These are phyloP conservation scores for Boletus semigastroideus DNA, from an alignment of 1,284 basidiomycete species.

Conservation along the genomic window DNA sequence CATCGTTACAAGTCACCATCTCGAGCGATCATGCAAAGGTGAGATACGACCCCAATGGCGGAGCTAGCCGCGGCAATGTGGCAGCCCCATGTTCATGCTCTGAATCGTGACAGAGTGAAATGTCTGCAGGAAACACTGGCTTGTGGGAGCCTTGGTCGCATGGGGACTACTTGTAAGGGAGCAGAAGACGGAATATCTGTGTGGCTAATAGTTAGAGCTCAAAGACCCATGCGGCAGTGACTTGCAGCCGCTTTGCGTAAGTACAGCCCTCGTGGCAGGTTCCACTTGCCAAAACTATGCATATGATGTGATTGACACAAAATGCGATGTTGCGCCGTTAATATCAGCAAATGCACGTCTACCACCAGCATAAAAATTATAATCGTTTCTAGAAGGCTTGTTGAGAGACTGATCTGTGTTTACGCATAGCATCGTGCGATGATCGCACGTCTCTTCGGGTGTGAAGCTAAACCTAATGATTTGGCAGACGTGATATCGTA, in stretches of 20 bases:
- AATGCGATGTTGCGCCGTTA: not conserved
- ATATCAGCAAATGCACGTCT: not conserved
- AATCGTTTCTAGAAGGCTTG: not conserved
- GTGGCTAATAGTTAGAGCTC: not conserved
- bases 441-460: conserved; percentile 5
- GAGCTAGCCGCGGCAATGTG: not conserved
- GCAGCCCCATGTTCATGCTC: not conserved
- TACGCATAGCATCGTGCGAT: conserved; percentile 1
- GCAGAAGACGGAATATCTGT: not conserved
- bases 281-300: conserved; percentile 17
- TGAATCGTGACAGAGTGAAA: not conserved
- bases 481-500: not conserved
- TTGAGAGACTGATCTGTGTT: not conserved
- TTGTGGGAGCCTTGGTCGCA: not conserved
- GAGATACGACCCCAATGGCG: too few species aligned
- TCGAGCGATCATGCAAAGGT: too few species aligned
- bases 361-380: not conserved
- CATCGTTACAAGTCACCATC: too few species aligned
- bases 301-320: not conserved
- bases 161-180: not conserved
- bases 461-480: not conserved
- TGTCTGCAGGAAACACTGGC: not conserved
- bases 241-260: not conserved
- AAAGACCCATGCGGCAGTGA: not conserved
- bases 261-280: not conserved